phyloP scores from a whole-genome alignment of 2,329 filamentous ascomycete species.

The Xylaria hypoxylon region DNA sequence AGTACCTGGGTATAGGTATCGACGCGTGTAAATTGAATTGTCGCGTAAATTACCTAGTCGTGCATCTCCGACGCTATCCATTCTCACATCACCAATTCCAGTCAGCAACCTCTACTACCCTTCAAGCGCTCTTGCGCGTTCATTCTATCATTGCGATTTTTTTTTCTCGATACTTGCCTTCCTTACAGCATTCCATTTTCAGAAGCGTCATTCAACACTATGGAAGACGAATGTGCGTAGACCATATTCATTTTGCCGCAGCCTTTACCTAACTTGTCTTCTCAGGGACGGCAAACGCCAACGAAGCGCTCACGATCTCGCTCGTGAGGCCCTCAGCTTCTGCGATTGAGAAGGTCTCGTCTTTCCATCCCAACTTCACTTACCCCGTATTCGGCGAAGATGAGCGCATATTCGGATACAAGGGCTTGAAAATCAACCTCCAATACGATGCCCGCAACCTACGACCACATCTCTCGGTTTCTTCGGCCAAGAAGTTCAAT shows the following conservation, averaged over 20 bases:
- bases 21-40: conserved; percentile 23
- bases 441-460: conserved; percentile 77
- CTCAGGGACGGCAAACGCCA: conserved; percentile 69
- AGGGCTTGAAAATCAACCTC: conserved; percentile 80
- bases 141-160: background rate
- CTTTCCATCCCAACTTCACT: conserved; percentile 88
- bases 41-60: conserved; percentile 26
- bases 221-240: conserved; percentile 49
- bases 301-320: conserved; percentile 71
- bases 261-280: conserved; percentile 18
- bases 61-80: background rate
- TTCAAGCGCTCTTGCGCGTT: background rate
- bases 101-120: background rate
- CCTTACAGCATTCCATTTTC: background rate
- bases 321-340: conserved; percentile 43
- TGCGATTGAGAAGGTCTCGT: conserved; percentile 67
- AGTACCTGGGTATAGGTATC: background rate
- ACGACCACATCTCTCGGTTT: conserved; percentile 78
- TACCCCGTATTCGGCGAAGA: conserved; percentile 95
- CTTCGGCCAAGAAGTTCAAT: conserved; percentile 78
- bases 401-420: conserved; percentile 91
- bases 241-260: conserved; percentile 3
- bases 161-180: background rate
- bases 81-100: conserved; percentile 15
- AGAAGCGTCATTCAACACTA: conserved; percentile 31